These are phyloP conservation scores for Trebouxia sp. DNA, from an alignment of 139 green algal species.

Conservation along the genomic window DNA sequence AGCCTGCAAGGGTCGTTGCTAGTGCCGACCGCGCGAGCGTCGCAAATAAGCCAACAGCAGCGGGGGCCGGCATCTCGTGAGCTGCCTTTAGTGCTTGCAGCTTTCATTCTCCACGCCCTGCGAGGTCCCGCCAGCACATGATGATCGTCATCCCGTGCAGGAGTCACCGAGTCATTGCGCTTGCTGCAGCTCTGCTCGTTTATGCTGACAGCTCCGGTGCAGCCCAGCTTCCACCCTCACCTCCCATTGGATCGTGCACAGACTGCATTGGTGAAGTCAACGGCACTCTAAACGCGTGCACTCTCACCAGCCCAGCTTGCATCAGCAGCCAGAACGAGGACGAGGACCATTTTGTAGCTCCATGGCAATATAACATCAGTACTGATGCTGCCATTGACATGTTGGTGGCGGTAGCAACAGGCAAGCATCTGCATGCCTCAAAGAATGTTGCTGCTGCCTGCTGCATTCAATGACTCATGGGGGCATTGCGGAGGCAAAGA, in stretches of 20 bases:
- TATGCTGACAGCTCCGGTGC: neutral
- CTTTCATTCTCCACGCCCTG: no score
- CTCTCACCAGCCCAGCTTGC: constrained; percentile 45
- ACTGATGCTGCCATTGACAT: constrained; percentile 30
- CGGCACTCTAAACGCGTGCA: constrained; percentile 59
- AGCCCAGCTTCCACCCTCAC: constrained; percentile 22
- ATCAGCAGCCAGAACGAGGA: constrained; percentile 62
- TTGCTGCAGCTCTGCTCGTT: neutral
- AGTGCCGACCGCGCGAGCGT: no score
- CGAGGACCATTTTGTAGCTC: constrained; percentile 58
- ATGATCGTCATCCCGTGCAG: no score
- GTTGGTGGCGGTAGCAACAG: constrained; percentile 44
- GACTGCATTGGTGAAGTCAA: constrained; percentile 67
- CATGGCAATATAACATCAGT: constrained; percentile 42
- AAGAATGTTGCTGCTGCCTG: neutral
- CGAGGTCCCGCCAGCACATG: no score
- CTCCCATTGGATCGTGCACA: constrained; percentile 43
- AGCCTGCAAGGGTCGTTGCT: no score
- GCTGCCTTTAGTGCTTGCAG: no score
- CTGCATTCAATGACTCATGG: neutral
- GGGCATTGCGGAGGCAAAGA: neutral
- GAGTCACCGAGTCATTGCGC: neutral
- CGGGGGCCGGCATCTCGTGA: no score
- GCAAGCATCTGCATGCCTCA: neutral
- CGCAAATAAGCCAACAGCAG: no score